phyloP scores from a whole-genome alignment of 352 stramenopile species.

The Phytophthora europaea region DNA sequence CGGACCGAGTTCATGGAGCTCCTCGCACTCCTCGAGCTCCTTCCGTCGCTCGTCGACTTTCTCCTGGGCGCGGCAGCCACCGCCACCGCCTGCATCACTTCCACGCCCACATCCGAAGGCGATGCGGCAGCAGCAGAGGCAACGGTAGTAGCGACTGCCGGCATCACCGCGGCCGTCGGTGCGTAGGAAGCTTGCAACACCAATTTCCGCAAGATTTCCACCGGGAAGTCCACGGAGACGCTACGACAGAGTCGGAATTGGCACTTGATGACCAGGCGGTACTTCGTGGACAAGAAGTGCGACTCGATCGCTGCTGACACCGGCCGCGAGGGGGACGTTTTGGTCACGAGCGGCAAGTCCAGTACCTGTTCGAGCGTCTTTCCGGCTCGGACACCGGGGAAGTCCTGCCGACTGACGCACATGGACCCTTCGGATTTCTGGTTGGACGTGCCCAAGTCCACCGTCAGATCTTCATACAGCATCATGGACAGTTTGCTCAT shows the following conservation, averaged over 20 bases:
- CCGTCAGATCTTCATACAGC: conserved; percentile 42
- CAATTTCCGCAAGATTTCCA: conserved; percentile 39
- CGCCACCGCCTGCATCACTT: conserved; percentile 29
- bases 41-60: conserved; percentile 33
- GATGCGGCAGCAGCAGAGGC: conserved; percentile 6
- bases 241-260: conserved; percentile 44
- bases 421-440: conserved; percentile 32
- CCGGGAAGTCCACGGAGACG: conserved; percentile 41
- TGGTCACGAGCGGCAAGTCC: conserved; percentile 37
- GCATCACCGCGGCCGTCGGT: conserved; percentile 19
- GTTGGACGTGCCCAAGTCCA: conserved; percentile 28
- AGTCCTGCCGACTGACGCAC: conserved; percentile 38
- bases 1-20: conserved; percentile 34
- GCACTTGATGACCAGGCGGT: conserved; percentile 47
- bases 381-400: conserved; percentile 39
- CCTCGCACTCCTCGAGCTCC: conserved; percentile 26
- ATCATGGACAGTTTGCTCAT: conserved; percentile 44
- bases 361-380: conserved; percentile 42
- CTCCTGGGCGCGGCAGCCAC: conserved; percentile 20
- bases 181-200: conserved; percentile 15
- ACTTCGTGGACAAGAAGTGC: conserved; percentile 44
- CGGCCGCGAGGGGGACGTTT: conserved; percentile 22
- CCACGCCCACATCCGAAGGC: conserved; percentile 10
- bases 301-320: conserved; percentile 32
- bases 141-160: conserved; percentile 23